Evolutionary conservation across 352 stramenopile genomes (phyloP).

Genomic region (Globisporangium paroecandrum): DNA sequence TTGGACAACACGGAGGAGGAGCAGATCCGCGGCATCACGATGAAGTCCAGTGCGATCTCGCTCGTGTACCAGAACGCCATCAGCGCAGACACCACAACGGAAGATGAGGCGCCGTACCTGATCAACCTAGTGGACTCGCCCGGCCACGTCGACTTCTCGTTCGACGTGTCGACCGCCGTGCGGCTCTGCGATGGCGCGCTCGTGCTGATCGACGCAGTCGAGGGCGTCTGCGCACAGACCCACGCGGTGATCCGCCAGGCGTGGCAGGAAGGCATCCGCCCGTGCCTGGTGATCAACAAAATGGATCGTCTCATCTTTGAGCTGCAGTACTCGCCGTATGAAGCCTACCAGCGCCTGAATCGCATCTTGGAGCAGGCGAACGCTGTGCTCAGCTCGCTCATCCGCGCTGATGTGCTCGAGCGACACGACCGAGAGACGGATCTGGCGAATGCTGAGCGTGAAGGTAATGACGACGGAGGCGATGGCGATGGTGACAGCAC

Average conservation of each 20-base stretch:
- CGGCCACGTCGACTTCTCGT: slow-evolving; percentile 95
- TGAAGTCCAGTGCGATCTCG: slow-evolving; percentile 96
- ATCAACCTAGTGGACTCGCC: slow-evolving; percentile 96
- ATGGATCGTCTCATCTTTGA: slow-evolving; percentile 95
- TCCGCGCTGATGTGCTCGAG: slow-evolving; percentile 68
- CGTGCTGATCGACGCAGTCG: slow-evolving; percentile 95
- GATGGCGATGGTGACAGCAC: slow-evolving; percentile 8
- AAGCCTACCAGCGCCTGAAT: slow-evolving; percentile 92
- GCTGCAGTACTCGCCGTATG: slow-evolving; percentile 86
- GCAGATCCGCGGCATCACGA: slow-evolving; percentile 96
- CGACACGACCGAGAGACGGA: slow-evolving; percentile 45
- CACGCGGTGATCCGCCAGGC: slow-evolving; percentile 93
- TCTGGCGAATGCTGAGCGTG: slow-evolving; percentile 18
- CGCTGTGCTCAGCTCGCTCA: slow-evolving; percentile 80
- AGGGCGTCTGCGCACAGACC: slow-evolving; percentile 95
- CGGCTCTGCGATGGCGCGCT: slow-evolving; percentile 93
- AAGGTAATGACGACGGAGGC: background rate
- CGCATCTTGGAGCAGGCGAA: slow-evolving; percentile 91
- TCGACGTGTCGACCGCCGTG: slow-evolving; percentile 94
- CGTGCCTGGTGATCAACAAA: slow-evolving; percentile 97
- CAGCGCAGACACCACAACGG: slow-evolving; percentile 10
- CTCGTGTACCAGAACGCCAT: slow-evolving; percentile 76
- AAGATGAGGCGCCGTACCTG: slow-evolving; percentile 66
- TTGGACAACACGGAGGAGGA: slow-evolving; percentile 94
- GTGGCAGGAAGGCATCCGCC: slow-evolving; percentile 91